Conservation (phyloP, 2,329 filamentous ascomycete species). For the Shiraia bambusicola region DNA sequence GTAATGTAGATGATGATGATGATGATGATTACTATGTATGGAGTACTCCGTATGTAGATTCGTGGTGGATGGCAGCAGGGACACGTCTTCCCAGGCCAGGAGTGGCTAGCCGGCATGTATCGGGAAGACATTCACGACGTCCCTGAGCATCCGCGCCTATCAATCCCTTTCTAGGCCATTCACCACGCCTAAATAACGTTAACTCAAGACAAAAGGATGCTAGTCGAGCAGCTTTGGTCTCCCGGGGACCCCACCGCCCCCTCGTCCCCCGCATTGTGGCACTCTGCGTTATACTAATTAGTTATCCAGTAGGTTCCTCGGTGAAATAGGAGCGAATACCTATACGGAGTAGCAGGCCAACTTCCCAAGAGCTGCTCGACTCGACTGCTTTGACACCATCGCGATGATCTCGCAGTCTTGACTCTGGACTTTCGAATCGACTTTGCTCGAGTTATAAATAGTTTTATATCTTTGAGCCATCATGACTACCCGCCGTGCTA, state of each 20-base stretch:
- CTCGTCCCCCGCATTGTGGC: slow-evolving; percentile 29
- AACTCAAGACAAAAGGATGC: slow-evolving; percentile 4
- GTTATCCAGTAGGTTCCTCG: slow-evolving; percentile 13
- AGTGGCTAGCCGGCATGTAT: too few relatives aligned
- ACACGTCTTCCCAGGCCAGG: too few relatives aligned
- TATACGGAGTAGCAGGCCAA: slow-evolving; percentile 8
- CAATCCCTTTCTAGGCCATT: neutral
- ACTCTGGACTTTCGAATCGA: slow-evolving; percentile 15
- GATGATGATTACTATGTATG: too few relatives aligned
- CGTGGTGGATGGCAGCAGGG: too few relatives aligned
- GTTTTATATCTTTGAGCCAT: slow-evolving; percentile 10
- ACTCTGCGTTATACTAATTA: slow-evolving; percentile 8
- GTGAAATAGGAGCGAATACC: slow-evolving; percentile 9
- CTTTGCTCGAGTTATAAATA: slow-evolving; percentile 1
- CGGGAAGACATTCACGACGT: neutral
- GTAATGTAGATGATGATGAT: too few relatives aligned
- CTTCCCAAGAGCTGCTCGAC: slow-evolving; percentile 3
- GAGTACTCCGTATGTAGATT: too few relatives aligned
- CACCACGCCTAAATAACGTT: slow-evolving; percentile 9
- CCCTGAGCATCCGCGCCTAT: slow-evolving; percentile 1
- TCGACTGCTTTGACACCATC: slow-evolving; percentile 14
- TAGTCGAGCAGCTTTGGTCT: slow-evolving; percentile 1
- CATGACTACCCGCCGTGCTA: slow-evolving; percentile 31
- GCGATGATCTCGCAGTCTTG: slow-evolving; percentile 1
- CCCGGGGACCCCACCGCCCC: slow-evolving; percentile 12